A percentile compares a stretch with the other conserved stretches of the same genome.
Conservation (phyloP, 83 land plant genomes). For the Thuja plicata region DNA sequence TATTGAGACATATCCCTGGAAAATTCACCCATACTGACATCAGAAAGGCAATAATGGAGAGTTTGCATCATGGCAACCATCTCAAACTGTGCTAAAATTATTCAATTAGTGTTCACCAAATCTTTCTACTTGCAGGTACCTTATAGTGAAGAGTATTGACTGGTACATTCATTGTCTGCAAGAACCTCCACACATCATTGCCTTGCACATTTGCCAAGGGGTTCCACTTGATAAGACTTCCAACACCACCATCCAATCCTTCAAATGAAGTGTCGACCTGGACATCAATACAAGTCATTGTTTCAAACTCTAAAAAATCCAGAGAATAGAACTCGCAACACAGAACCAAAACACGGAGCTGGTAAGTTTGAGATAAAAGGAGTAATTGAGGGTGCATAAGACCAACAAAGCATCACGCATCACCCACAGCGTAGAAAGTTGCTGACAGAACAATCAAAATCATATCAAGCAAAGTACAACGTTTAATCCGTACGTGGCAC, state of each 20-base stretch:
- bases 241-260: constrained; percentile 87
- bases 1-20: constrained; percentile 84
- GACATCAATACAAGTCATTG: not conserved
- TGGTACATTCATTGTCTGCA: constrained; percentile 86
- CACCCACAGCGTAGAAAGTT: not conserved
- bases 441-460: not conserved
- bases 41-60: not conserved
- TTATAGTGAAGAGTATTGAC: constrained; percentile 79
- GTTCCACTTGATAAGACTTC: constrained; percentile 92
- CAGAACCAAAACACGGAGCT: not conserved
- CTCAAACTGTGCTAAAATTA: not conserved
- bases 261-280: constrained; percentile 90
- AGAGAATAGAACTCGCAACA: not conserved
- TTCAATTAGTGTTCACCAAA: not conserved
- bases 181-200: constrained; percentile 80
- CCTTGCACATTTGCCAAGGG: constrained; percentile 87
- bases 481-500: not conserved
- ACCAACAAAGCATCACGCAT: not conserved
- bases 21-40: no score
- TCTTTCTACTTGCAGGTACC: constrained; percentile 21
- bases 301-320: not conserved
- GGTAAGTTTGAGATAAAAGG: not conserved
- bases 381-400: not conserved
- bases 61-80: not conserved
- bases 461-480: not conserved